These are phyloP conservation scores for Solanum hybrid DNA, from an alignment of 305 asterid genomes.

Conservation along the genomic window DNA sequence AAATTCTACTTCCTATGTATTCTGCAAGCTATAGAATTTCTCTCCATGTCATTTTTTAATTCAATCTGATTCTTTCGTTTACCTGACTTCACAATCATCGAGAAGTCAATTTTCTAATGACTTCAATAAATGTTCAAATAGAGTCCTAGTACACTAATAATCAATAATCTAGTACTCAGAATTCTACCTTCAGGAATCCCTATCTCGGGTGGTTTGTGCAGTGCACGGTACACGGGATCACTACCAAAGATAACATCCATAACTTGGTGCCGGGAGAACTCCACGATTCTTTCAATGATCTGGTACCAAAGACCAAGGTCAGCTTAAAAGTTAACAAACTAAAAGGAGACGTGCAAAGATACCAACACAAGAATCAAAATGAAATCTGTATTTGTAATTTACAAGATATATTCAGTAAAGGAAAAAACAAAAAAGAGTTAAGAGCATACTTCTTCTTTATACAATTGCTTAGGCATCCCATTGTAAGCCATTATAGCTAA, in stretches of 20 bases:
- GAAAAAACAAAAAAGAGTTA: not conserved
- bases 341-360: conserved; percentile 10
- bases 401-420: not conserved
- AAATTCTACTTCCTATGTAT: not conserved
- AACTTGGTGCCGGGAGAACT: conserved; percentile 92
- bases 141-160: not conserved
- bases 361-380: not conserved
- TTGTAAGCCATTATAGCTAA: conserved; percentile 73
- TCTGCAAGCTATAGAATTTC: conserved; percentile 5
- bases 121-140: too few species aligned
- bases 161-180: conserved; percentile 16
- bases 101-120: not conserved
- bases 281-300: conserved; percentile 94
- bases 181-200: conserved; percentile 64
- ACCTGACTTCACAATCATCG: not conserved
- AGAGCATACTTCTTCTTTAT: conserved; percentile 80
- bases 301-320: conserved; percentile 20
- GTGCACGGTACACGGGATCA: conserved; percentile 89
- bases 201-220: conserved; percentile 69
- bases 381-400: not conserved
- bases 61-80: not conserved
- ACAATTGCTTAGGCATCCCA: conserved; percentile 92
- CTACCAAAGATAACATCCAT: conserved; percentile 75
- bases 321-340: not conserved
- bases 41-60: not conserved